phyloP scores from a whole-genome alignment of 1,284 basidiomycete genomes.

The Trichosporon faecale region DNA sequence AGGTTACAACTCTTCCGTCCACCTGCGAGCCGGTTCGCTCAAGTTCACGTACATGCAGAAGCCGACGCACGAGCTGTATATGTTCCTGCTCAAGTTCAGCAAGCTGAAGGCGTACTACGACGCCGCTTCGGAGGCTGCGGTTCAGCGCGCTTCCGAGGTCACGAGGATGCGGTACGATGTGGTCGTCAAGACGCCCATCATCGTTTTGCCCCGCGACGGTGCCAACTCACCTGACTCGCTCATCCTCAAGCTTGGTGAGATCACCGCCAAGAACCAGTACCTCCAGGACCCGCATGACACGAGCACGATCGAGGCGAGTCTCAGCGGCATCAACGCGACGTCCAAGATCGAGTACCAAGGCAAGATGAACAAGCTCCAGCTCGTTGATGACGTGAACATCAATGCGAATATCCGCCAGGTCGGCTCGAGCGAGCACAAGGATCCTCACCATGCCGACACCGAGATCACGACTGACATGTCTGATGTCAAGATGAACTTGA shows the following conservation, averaged over 20 bases:
- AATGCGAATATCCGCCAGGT: constrained; percentile 66
- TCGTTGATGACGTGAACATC: constrained; percentile 89
- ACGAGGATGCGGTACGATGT: constrained; percentile 85
- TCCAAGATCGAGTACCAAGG: constrained; percentile 63
- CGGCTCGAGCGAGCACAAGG: constrained; percentile 48
- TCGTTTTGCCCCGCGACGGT: constrained; percentile 79
- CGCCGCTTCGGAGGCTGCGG: constrained; percentile 84
- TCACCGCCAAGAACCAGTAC: constrained; percentile 77
- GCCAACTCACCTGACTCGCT: constrained; percentile 66
- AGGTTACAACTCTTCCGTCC: constrained; percentile 82
- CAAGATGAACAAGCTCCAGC: constrained; percentile 63
- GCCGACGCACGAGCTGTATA: constrained; percentile 78
- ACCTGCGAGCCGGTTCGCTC: constrained; percentile 84
- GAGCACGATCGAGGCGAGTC: constrained; percentile 70
- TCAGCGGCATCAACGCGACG: constrained; percentile 80
- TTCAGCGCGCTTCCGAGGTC: constrained; percentile 83
- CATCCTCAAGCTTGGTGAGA: constrained; percentile 82
- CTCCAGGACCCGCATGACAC: constrained; percentile 56
- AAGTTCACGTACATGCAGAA: constrained; percentile 85
- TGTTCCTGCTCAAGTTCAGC: constrained; percentile 83
- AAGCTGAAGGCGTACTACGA: constrained; percentile 92
- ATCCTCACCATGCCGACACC: constrained; percentile 63
- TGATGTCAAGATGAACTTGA: constrained; percentile 84
- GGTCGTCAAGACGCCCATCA: constrained; percentile 85
- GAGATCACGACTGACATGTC: constrained; percentile 63